phyloP scores from a whole-genome alignment of 495 filamentous ascomycete genomes.

The Neurospora cerealis region DNA sequence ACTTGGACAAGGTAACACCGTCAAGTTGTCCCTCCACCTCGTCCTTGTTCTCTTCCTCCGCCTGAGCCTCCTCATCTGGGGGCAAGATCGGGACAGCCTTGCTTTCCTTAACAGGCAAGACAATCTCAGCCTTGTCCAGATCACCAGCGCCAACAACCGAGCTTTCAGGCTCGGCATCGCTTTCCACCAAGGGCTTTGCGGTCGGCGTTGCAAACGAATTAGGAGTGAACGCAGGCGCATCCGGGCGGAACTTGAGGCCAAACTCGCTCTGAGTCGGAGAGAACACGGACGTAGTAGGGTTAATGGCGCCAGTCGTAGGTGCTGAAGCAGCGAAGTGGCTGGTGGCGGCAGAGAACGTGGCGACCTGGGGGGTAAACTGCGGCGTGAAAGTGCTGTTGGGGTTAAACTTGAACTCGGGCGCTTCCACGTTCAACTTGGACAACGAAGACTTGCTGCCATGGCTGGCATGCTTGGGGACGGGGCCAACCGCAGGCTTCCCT shows the following conservation, averaged over 20 bases:
- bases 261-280: slow-evolving; percentile 60
- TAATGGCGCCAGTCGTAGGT: slow-evolving; percentile 39
- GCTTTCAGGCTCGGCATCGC: slow-evolving; percentile 29
- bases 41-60: slow-evolving; percentile 28
- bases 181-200: slow-evolving; percentile 24
- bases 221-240: slow-evolving; percentile 73
- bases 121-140: slow-evolving; percentile 42
- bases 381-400: slow-evolving; percentile 53
- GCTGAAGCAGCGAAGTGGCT: slow-evolving; percentile 22
- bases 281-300: slow-evolving; percentile 61
- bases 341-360: slow-evolving; percentile 23
- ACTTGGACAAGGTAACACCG: slow-evolving; percentile 59
- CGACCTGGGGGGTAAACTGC: slow-evolving; percentile 28
- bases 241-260: slow-evolving; percentile 66
- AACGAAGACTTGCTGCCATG: slow-evolving; percentile 57
- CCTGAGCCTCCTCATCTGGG: slow-evolving; percentile 39
- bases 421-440: slow-evolving; percentile 76
- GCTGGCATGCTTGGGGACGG: slow-evolving; percentile 13
- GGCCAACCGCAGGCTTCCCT: slow-evolving; percentile 20
- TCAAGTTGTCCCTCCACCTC: slow-evolving; percentile 41
- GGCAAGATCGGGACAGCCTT: slow-evolving; percentile 76
- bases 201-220: slow-evolving; percentile 31
- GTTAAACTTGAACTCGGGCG: slow-evolving; percentile 79
- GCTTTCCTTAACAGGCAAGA: slow-evolving; percentile 55
- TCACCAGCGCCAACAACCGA: slow-evolving; percentile 72